Conservation (phyloP, 352 stramenopile genomes). For the Phytophthora syringae region DNA sequence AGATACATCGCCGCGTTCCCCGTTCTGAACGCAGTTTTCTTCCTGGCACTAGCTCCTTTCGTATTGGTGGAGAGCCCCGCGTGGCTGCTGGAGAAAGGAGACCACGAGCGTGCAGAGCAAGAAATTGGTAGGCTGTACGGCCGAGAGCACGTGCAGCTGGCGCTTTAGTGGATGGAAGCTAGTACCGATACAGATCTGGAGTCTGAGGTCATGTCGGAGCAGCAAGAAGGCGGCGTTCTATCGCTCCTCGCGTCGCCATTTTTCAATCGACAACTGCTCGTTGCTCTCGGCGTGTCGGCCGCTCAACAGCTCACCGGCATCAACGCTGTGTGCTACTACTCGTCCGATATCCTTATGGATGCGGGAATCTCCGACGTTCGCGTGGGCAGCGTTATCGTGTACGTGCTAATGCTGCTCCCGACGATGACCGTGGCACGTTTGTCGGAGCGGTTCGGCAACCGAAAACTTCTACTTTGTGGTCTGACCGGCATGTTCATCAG, state of each 20-base stretch:
- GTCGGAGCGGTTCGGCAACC: slow-evolving; percentile 49
- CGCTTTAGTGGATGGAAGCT: slow-evolving; percentile 37
- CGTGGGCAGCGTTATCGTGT: slow-evolving; percentile 41
- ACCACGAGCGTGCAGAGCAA: slow-evolving; percentile 21
- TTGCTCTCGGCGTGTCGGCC: slow-evolving; percentile 43
- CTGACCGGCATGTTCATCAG: slow-evolving; percentile 60
- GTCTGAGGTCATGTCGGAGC: slow-evolving; percentile 11
- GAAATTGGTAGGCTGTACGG: slow-evolving; percentile 40
- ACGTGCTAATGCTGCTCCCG: slow-evolving; percentile 43
- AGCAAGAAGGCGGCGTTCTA: slow-evolving; percentile 13
- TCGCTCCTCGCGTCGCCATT: slow-evolving; percentile 23
- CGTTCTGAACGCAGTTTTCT: slow-evolving; percentile 32
- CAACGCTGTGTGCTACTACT: slow-evolving; percentile 75
- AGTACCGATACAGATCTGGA: slow-evolving; percentile 15
- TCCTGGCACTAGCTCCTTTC: slow-evolving; percentile 33
- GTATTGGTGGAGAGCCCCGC: slow-evolving; percentile 46
- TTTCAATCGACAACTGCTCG: slow-evolving; percentile 46
- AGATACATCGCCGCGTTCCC: slow-evolving; percentile 44
- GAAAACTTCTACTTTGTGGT: slow-evolving; percentile 47
- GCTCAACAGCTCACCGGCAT: too few species aligned
- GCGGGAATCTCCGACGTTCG: slow-evolving; percentile 56
- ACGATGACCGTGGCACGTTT: slow-evolving; percentile 35
- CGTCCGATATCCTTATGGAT: slow-evolving; percentile 59
- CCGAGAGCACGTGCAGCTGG: slow-evolving; percentile 23
- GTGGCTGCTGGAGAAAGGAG: slow-evolving; percentile 48